Conservation (phyloP, 2,329 filamentous ascomycete genomes). For the Aspergillus unguis region DNA sequence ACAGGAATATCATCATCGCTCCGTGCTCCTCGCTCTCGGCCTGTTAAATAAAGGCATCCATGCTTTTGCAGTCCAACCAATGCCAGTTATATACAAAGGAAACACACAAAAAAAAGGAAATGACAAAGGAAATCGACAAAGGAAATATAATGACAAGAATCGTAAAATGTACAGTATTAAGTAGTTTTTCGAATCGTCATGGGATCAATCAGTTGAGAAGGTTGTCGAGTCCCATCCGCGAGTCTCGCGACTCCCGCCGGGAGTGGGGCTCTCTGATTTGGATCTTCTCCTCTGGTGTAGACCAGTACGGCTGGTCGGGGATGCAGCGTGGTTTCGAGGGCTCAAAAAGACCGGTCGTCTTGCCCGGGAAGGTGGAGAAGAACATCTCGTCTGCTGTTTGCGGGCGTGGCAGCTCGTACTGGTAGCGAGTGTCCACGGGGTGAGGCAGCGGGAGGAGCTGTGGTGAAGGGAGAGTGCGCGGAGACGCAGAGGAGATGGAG, state of each 20-base stretch:
- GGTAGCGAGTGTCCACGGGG: slow-evolving; percentile 44
- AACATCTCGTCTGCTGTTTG: slow-evolving; percentile 20
- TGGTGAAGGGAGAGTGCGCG: slow-evolving; percentile 44
- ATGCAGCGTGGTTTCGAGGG: slow-evolving; percentile 28
- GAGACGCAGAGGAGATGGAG: slow-evolving; percentile 61
- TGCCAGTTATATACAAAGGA: slow-evolving; percentile 21
- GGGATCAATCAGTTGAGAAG: slow-evolving; percentile 34
- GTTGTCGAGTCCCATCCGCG: slow-evolving; percentile 39
- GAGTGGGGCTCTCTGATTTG: slow-evolving; percentile 14
- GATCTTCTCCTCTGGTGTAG: slow-evolving; percentile 23
- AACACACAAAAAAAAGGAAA: slow-evolving; percentile 13
- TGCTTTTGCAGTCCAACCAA: slow-evolving; percentile 6
- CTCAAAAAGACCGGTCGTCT: slow-evolving; percentile 25
- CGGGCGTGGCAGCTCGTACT: slow-evolving; percentile 33
- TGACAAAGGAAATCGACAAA: slow-evolving; percentile 15
- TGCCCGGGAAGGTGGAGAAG: slow-evolving; percentile 3
- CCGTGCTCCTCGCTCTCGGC: neutral
- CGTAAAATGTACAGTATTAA: slow-evolving; percentile 16
- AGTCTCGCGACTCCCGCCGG: slow-evolving; percentile 26
- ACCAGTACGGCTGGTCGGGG: slow-evolving; percentile 28
- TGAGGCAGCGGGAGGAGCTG: slow-evolving; percentile 39
- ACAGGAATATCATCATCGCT: too few relatives aligned
- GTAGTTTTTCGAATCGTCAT: neutral
- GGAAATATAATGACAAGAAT: slow-evolving; percentile 15
- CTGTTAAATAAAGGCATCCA: slow-evolving; percentile 10